Evolutionary conservation across 768 basidiomycete species (phyloP).

Genomic region (Mycena amicta): DNA sequence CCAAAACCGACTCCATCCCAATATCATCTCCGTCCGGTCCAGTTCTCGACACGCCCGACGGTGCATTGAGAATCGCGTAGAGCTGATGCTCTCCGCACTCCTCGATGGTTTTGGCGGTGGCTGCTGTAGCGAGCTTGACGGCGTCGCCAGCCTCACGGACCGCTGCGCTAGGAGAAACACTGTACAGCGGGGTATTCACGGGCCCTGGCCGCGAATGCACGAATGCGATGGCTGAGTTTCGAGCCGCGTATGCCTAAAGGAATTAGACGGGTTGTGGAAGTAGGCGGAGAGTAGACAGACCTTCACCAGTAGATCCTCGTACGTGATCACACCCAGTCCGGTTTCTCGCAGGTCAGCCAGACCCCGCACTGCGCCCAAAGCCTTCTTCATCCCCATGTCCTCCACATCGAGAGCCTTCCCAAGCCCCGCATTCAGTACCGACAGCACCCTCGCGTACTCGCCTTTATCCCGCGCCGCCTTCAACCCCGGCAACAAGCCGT

Average conservation of each 20-base stretch:
- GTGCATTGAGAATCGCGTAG: not conserved
- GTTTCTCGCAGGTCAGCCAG: not conserved
- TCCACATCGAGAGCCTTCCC: not conserved
- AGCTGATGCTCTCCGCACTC: slow-evolving; percentile 1
- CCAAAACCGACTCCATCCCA: not conserved
- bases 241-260: not conserved
- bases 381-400: not conserved
- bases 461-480: not conserved
- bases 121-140: not conserved
- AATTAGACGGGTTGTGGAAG: not conserved
- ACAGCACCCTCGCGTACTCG: not conserved
- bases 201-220: not conserved
- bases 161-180: not conserved
- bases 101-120: not conserved
- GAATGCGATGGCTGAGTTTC: not conserved
- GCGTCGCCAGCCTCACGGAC: not conserved
- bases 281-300: not conserved
- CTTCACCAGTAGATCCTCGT: not conserved
- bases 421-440: not conserved
- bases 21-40: not conserved
- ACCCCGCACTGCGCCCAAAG: not conserved
- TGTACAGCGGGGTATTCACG: not conserved
- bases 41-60: not conserved
- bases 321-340: not conserved
- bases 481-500: not conserved